Conservation (phyloP, 208 protist genomes). For the Leishmania tarentolae region DNA sequence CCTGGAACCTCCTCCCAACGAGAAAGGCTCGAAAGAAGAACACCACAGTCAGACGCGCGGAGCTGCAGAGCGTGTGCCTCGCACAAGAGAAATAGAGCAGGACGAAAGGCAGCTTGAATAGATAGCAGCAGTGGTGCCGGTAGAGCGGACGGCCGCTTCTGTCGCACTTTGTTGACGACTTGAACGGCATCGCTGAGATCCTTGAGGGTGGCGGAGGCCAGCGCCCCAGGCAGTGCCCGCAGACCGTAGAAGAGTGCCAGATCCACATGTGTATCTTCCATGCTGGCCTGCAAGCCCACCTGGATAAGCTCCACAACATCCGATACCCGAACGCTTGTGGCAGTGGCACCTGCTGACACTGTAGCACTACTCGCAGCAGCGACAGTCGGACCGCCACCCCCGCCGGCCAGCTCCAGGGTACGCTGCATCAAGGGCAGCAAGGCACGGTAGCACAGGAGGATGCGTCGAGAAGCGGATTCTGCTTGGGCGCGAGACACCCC, state of each 20-base stretch:
- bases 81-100: conserved; percentile 52
- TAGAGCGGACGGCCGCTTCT: conserved; percentile 12
- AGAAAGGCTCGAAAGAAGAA: conserved; percentile 55
- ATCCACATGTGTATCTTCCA: conserved; percentile 12
- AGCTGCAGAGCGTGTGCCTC: conserved; percentile 47
- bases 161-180: conserved; percentile 43
- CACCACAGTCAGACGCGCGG: conserved; percentile 63
- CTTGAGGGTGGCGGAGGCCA: conserved; percentile 34
- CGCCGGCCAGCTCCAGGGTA: conserved; percentile 1
- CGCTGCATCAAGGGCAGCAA: conserved; percentile 21
- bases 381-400: not conserved
- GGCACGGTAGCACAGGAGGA: conserved; percentile 24
- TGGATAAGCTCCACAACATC: conserved; percentile 28
- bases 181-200: conserved; percentile 51
- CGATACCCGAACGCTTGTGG: conserved; percentile 8
- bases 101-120: conserved; percentile 50
- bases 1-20: conserved; percentile 53
- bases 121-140: conserved; percentile 26
- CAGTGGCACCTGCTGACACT: not conserved
- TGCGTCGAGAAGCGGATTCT: conserved; percentile 11
- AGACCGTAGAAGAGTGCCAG: conserved; percentile 20
- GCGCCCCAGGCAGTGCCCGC: conserved; percentile 12
- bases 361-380: not conserved
- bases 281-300: conserved; percentile 12
- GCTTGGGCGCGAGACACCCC: conserved; percentile 1